Base-by-base conservation (phyloP, 495 filamentous ascomycete species). In the Durotheca rogersii region DNA sequence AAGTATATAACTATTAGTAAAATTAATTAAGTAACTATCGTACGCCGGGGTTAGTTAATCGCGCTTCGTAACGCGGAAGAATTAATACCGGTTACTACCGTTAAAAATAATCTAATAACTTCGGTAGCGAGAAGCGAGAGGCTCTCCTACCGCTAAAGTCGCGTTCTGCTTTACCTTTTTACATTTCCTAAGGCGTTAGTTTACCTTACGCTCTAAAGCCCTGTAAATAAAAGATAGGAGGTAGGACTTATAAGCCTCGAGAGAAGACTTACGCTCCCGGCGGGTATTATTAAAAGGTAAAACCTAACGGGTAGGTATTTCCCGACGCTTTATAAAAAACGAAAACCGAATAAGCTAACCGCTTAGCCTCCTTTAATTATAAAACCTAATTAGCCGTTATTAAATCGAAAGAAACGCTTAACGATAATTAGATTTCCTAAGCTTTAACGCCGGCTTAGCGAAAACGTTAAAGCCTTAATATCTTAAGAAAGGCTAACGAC, bases 341-440 rank as follows among this genome's bases (percentile, higher is more conserved):
- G 59, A 68, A 72, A 67, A 75, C 42, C 56, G 67, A 73, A 70
- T 72, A 80, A 59, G 40, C n/a, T n/a, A n/a, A n/a, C n/a, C n/a
- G n/a, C n/a, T n/a, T n/a, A n/a, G n/a, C n/a, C n/a, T n/a, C n/a
- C n/a, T n/a, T n/a, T 56, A 71, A 72, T 73, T 72, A 80, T 74
- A 78, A 67, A 79, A 69, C 69, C 72, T 74, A 68, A 45, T 72
- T 29, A 51, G 46, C 58, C 68, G 57, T 47, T 47, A 25, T 43
- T 16, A 11, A 12, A 46, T 4, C 52, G 45, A 54, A 39, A 39
- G 43, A 53, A 39, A 51, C 65, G 41, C 67, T 62, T 56, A 32
- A 49, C 17, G 34, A 55, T 43, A 23, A 14, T 42, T 29, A 31
- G 1, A 32, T 44, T 21, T 56, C 52, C 40, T 56, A 56, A 44